phyloP scores from a whole-genome alignment of 805 yeast genomes.

The Spathaspora boniae region DNA sequence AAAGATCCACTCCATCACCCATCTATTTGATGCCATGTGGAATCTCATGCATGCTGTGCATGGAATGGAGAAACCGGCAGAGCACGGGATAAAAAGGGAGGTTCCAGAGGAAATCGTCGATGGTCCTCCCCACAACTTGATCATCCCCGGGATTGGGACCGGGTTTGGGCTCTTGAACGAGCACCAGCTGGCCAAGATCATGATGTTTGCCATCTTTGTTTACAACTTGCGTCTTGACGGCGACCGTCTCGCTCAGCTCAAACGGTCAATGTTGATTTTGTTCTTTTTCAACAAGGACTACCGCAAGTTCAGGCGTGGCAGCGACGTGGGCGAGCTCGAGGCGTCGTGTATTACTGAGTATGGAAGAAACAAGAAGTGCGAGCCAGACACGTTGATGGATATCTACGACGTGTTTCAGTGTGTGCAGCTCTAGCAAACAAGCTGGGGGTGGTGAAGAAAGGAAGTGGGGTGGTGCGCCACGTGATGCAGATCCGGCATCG shows the following conservation, averaged over 20 bases:
- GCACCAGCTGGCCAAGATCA: slow-evolving; percentile 15
- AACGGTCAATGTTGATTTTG: slow-evolving; percentile 17
- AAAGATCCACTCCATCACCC: slow-evolving; percentile 1
- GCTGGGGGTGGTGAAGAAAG: too few relatives aligned
- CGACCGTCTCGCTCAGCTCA: slow-evolving; percentile 9
- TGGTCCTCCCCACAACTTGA: slow-evolving; percentile 6
- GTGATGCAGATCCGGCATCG: too few relatives aligned
- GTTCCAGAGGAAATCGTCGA: too few relatives aligned
- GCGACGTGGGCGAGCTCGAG: slow-evolving; percentile 12
- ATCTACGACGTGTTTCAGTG: slow-evolving; percentile 14
- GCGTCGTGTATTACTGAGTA: slow-evolving; percentile 7
- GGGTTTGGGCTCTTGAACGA: slow-evolving; percentile 22
- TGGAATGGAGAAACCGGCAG: too few relatives aligned
- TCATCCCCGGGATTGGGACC: slow-evolving; percentile 27
- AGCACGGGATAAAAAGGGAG: too few relatives aligned
- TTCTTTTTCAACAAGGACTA: slow-evolving; percentile 18
- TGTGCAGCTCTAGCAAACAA: slow-evolving; percentile 8
- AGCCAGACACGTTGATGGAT: slow-evolving; percentile 8
- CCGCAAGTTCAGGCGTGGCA: slow-evolving; percentile 10
- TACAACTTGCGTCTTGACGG: slow-evolving; percentile 11
- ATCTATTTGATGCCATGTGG: slow-evolving; percentile 22
- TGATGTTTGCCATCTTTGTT: slow-evolving; percentile 19
- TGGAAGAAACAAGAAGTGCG: slow-evolving; percentile 7
- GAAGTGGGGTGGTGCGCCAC: too few relatives aligned
- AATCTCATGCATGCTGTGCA: slow-evolving; percentile 13